Conservation (phyloP, 441 rosid genomes). For the Populus hybrid region DNA sequence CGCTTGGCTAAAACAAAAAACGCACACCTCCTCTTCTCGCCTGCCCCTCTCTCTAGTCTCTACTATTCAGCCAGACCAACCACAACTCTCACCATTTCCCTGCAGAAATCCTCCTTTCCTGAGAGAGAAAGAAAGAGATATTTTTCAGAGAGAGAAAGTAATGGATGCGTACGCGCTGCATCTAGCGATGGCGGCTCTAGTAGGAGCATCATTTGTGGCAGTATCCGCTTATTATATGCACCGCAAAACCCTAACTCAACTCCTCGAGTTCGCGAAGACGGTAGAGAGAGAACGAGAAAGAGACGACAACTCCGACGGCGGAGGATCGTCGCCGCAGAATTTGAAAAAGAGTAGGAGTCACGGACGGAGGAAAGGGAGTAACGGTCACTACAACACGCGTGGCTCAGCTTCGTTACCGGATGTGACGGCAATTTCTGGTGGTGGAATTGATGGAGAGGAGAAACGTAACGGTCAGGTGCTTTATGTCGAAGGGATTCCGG, state of each 20-base stretch:
- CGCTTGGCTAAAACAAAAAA: slow-evolving; percentile 9
- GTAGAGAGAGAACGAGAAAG: slow-evolving; percentile 58
- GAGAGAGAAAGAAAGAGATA: neutral
- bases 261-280: slow-evolving; percentile 84
- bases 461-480: slow-evolving; percentile 51
- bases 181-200: slow-evolving; percentile 88
- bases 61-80: neutral
- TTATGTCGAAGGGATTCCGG: slow-evolving; percentile 68
- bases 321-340: slow-evolving; percentile 42
- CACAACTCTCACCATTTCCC: neutral
- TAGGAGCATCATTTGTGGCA: slow-evolving; percentile 93
- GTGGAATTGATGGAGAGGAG: slow-evolving; percentile 55
- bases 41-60: neutral
- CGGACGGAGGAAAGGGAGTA: slow-evolving; percentile 37
- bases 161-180: slow-evolving; percentile 84
- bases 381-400: slow-evolving; percentile 47
- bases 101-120: neutral
- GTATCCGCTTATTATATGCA: slow-evolving; percentile 94
- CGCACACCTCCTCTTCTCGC: slow-evolving; percentile 4
- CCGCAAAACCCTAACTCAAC: slow-evolving; percentile 83
- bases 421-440: slow-evolving; percentile 50
- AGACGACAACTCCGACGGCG: slow-evolving; percentile 42
- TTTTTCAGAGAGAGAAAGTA: neutral
- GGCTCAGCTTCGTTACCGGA: slow-evolving; percentile 75
- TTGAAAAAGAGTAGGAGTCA: slow-evolving; percentile 45